Base-by-base conservation (phyloP, 2,329 filamentous ascomycete genomes). In the Tothia fuscella region DNA sequence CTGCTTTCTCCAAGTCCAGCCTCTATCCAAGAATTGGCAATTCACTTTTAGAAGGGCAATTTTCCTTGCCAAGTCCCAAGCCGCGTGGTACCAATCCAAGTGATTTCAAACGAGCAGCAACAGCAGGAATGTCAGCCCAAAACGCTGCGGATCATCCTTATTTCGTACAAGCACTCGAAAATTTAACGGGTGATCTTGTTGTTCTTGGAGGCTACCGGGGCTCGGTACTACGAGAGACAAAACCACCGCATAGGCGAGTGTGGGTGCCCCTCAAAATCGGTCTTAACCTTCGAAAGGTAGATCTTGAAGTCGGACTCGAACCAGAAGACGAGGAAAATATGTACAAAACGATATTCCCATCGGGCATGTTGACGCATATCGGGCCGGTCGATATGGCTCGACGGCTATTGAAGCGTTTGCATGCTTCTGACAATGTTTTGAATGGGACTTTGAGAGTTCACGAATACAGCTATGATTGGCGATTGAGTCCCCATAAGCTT, bases 201-300 rank as follows among this genome's bases (percentile, higher is more conserved):
- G 70, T 95, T 22, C 71, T 96, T 55, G 89, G 89, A 16, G 89
- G 89, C 12, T 94, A 95, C 55, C 74, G 89, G 49, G 89, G 89
- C 3, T 94, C 88, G 0, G 72, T 95, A n/a, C 61, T 96, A 22
- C 78, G 88, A 22, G 93, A 86, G 9, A 81, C 85, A 9, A 79
- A 86, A 47, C 74, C 82, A 6, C 82, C 83, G 3, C 77, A 89
- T 53, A 78, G 86, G n/a, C 86, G 93, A 56, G 65, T 94, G 0
- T 96, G 89, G 89, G 84, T 93, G 2, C 88, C 88, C 0, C 80
- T 95, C 54, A 95, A 95, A 60, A 80, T 94, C 21, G 88, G 89
- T 1, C 65, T 96, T 38, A 94, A 93, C 51, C 74, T 95, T 47
- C 80, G 88, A 42, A 94, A 91, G 56, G 88, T 89, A 2, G 85